Evolutionary conservation across 179 eudicot genomes (phyloP).

Genomic region (Gypsophila paniculata): DNA sequence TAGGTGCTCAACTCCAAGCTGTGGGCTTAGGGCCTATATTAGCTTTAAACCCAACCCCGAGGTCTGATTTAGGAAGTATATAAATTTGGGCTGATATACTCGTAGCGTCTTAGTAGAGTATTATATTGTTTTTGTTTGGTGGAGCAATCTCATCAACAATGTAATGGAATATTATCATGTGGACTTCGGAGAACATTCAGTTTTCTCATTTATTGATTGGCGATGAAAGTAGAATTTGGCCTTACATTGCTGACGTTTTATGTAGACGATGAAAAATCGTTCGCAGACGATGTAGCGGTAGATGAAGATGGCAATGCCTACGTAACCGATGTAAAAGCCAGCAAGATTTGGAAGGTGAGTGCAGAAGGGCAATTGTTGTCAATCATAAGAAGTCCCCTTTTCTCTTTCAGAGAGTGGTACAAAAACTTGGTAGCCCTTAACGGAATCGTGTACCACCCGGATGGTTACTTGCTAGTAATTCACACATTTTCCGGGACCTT

Average conservation of each 20-base stretch:
- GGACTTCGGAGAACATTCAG: too few relatives aligned
- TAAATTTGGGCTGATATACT: too few relatives aligned
- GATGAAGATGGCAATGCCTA: constrained; percentile 77
- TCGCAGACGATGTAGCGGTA: constrained; percentile 89
- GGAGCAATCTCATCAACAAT: too few relatives aligned
- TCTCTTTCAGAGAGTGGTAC: constrained; percentile 69
- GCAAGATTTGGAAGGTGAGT: constrained; percentile 72
- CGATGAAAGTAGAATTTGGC: not conserved
- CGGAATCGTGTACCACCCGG: constrained; percentile 79
- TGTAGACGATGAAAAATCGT: constrained; percentile 57
- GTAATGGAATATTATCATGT: too few relatives aligned
- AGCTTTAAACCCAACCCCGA: too few relatives aligned
- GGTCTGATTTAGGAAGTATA: too few relatives aligned
- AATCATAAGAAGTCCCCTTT: constrained; percentile 60
- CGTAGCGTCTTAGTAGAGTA: too few relatives aligned
- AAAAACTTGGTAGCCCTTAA: constrained; percentile 56
- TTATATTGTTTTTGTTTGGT: too few relatives aligned
- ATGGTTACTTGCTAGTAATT: constrained; percentile 64
- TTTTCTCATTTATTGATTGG: not conserved
- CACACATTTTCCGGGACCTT: constrained; percentile 67
- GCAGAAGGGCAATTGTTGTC: constrained; percentile 44
- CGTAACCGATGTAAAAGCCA: constrained; percentile 58
- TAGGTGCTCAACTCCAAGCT: not conserved
- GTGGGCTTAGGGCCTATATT: not conserved
- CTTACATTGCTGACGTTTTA: not conserved